These are phyloP conservation scores for Epichloe amarillans DNA, from an alignment of 2,329 filamentous ascomycete genomes.

Conservation along the genomic window DNA sequence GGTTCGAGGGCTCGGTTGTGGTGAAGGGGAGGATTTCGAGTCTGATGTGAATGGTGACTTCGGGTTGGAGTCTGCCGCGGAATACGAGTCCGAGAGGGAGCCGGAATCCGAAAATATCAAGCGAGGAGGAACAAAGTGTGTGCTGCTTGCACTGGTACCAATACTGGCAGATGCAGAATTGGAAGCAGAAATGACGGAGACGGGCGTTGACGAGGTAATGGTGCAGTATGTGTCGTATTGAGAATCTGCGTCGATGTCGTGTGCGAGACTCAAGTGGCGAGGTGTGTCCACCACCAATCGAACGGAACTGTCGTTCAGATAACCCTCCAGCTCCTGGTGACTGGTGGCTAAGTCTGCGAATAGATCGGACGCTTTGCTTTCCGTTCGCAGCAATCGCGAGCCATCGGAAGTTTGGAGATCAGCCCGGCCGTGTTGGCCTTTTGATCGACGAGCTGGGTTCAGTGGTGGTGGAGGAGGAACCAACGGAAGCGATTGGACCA, in stretches of 20 bases:
- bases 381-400: neutral
- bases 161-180: neutral
- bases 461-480: slow-evolving; percentile 2
- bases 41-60: neutral
- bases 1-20: neutral
- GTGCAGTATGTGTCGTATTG: neutral
- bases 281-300: neutral
- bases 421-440: neutral
- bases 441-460: slow-evolving; percentile 2
- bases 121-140: neutral
- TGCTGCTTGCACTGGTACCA: neutral
- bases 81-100: neutral
- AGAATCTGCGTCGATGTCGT: slow-evolving; percentile 4
- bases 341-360: slow-evolving; percentile 7
- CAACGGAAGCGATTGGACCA: slow-evolving; percentile 1
- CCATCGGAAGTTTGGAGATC: neutral
- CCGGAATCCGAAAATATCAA: neutral
- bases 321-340: slow-evolving; percentile 8
- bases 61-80: neutral
- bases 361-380: slow-evolving; percentile 6
- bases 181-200: neutral
- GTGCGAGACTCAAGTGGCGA: neutral
- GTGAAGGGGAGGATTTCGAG: neutral
- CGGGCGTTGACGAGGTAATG: neutral
- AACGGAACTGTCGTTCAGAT: slow-evolving; percentile 2